phyloP scores from a whole-genome alignment of 2,329 filamentous ascomycete species.

The Penicillium concentricum region DNA sequence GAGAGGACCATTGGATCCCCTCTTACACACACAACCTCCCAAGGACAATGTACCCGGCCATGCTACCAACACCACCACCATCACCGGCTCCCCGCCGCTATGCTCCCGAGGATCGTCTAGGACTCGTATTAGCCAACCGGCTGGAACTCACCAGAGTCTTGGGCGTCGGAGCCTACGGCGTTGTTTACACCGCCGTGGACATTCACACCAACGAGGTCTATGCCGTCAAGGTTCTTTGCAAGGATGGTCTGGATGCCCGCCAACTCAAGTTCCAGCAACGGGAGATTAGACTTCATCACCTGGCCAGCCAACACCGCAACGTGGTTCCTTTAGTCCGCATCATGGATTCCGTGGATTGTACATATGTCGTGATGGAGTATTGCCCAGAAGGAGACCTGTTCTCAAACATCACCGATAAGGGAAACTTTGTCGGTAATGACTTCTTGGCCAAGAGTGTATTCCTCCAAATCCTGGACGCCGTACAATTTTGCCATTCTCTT shows the following conservation, averaged over 20 bases:
- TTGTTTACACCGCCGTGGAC: conserved; percentile 88
- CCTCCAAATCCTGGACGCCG: conserved; percentile 93
- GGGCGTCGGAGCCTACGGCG: conserved; percentile 92
- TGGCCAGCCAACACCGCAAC: conserved; percentile 84
- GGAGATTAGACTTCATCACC: conserved; percentile 88
- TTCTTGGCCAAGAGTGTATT: conserved; percentile 82
- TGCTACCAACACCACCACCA: conserved; percentile 48
- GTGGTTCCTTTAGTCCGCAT: conserved; percentile 94
- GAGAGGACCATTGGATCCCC: conserved; percentile 1
- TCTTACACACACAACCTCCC: not conserved
- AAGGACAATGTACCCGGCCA: conserved; percentile 42
- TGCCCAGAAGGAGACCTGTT: conserved; percentile 97
- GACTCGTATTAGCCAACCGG: conserved; percentile 76
- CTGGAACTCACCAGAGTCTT: conserved; percentile 82
- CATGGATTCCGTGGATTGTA: conserved; percentile 86
- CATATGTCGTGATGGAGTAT: conserved; percentile 94
- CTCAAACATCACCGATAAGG: conserved; percentile 93
- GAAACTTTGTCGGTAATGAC: conserved; percentile 92
- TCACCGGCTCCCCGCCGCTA: conserved; percentile 52
- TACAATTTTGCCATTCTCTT: conserved; percentile 87
- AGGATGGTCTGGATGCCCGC: conserved; percentile 82
- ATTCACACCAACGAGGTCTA: conserved; percentile 77
- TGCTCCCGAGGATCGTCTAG: conserved; percentile 80
- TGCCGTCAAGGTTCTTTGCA: conserved; percentile 96
- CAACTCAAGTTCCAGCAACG: conserved; percentile 88